These are phyloP conservation scores for Apiospora malaysiana DNA, from an alignment of 2,329 filamentous ascomycete species.

Conservation along the genomic window DNA sequence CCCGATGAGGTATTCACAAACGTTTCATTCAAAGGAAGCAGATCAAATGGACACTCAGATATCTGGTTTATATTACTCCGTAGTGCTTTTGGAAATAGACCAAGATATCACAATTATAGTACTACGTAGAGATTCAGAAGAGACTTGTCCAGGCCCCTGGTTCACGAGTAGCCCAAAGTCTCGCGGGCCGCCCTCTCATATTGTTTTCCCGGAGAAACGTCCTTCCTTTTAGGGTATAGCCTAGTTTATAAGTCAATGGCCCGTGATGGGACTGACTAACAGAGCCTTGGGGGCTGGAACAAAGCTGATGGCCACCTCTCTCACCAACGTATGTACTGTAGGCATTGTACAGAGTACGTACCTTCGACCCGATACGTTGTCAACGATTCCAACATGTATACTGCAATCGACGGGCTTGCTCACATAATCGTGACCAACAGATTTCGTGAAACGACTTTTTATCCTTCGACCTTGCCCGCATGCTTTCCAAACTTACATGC, in stretches of 20 bases:
- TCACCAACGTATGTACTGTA: too few relatives aligned
- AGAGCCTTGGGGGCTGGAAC: slow-evolving; percentile 3
- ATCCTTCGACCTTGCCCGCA: not conserved
- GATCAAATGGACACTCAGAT: too few relatives aligned
- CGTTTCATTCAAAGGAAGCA: too few relatives aligned
- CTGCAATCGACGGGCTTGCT: not conserved
- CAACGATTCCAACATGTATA: not conserved
- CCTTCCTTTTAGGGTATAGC: not conserved
- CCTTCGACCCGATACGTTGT: not conserved
- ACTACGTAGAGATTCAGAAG: too few relatives aligned
- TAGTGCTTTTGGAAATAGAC: too few relatives aligned
- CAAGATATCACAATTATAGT: too few relatives aligned
- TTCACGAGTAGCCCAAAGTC: not conserved
- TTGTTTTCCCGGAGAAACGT: not conserved
- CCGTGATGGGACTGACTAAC: not conserved
- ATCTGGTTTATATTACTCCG: too few relatives aligned
- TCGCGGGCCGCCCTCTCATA: slow-evolving; percentile 3
- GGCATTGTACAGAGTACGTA: not conserved
- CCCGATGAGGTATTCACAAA: too few relatives aligned
- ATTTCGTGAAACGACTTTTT: slow-evolving; percentile 14
- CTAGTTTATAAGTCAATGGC: not conserved
- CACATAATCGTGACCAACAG: slow-evolving; percentile 15
- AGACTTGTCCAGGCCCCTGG: too few relatives aligned
- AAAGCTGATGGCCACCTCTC: not conserved
- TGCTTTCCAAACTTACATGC: not conserved